Evolutionary conservation across 371 early-diverging fungal genomes (phyloP), one percentile per base, ranked within the genome.

Genomic region (Actinomucor elegans): DNA sequence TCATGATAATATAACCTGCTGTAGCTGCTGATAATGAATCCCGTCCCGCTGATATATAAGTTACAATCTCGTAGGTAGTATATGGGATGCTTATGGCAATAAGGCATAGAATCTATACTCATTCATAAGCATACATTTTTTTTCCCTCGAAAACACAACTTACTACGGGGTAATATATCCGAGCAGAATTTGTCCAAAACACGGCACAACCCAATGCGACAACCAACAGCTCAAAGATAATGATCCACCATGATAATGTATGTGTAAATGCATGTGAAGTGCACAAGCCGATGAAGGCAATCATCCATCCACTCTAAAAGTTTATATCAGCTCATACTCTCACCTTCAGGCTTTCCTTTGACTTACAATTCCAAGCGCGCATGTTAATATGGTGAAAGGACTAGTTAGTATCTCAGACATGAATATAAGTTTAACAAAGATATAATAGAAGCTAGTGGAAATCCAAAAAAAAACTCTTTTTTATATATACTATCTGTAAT

Each of bases 241-340:
- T 51, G 33, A 66, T 53, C 66, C 72, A 75, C 76, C 76, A 75
- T 15, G 72, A 72, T 15, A 64, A 26, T 1, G 57, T 23, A 15
- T 48, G 46, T 36, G 53, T 54, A 33, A 38, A 44, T 18, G 48
- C 12, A 21, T 40, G 56, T 5, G 72, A 57, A n/a, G 58, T 52
- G 51, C 72, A 72, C 29, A 75, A 55, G 27, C 72, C 69, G 23
- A 57, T 46, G 59, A 75, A 72, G n/a, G 66, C 48, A 34, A 69
- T 40, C 3, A 67, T 27, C 76, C 76, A 75, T 9, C 72, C 76
- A 45, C 65, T 56, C 74, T 73, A 43, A 42, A 15, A n/a, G n/a
- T n/a, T n/a, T n/a, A n/a, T n/a, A n/a, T n/a, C n/a, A n/a, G n/a
- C n/a, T n/a, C n/a, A n/a, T n/a, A n/a, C n/a, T n/a, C n/a, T n/a